Base-by-base conservation (phyloP, 2,329 filamentous ascomycete genomes). In the Zasmidium cellare region DNA sequence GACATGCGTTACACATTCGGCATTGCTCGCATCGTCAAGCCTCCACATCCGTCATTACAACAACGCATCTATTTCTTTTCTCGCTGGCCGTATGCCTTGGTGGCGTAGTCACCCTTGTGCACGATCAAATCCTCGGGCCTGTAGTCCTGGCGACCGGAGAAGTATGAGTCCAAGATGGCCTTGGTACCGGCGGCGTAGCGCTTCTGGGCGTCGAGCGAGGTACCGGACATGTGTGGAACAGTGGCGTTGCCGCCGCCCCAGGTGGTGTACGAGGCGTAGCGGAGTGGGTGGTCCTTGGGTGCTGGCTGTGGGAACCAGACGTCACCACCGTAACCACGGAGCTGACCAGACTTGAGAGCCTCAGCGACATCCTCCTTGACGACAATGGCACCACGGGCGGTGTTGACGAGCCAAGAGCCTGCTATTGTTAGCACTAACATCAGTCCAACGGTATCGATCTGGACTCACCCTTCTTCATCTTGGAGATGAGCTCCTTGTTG, bases 241-340 rank as follows among this genome's bases (percentile, higher is more conserved):
- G 94, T 99, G 80, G 92, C 94, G 80, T 97, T 97, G 74, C 94
- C 94, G 73, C 93, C 94, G 69, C 92, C 93, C 83, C 91, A 96
- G 75, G 90, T 90, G 85, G 93, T 94, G 85, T 92, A 88, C 14
- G 60, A 63, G 76, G 91, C 93, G 75, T 88, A 90, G 75, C 94
- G 92, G 72, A 99, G 90, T 59, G 87, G 86, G 84, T 99, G 94
- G 74, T 97, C 92, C 79, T 87, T 85, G 73, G 92, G 92, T 20
- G 94, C 94, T 69, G 94, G 94, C 84, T 99, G 94, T 63, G 92
- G 92, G 91, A 92, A 96, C 93, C 93, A 97, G 71, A 94, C 90
- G 68, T 94, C 90, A 72, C 90, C 90, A 65, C 82, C 91, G 81
- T 96, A 96, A 67, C 91, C 91, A 72, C 89, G 88, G 73, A 96